Evolutionary conservation across 1,284 basidiomycete species (phyloP).

Genomic region (Ustilago nuda): DNA sequence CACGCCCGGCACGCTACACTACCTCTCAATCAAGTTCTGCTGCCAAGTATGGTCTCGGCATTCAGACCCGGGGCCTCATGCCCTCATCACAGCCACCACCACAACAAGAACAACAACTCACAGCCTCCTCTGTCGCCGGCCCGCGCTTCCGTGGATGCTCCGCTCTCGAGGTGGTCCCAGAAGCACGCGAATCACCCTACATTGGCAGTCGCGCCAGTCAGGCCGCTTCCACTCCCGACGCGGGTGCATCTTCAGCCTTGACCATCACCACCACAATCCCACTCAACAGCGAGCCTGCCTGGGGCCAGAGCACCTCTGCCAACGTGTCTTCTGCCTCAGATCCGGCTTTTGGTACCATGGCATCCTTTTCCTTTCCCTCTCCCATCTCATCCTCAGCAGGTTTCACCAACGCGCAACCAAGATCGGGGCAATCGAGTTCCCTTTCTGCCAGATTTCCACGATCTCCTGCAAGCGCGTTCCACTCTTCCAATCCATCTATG

Average conservation of each 20-base stretch:
- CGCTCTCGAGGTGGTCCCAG: constrained; percentile 28
- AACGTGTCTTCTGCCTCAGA: neutral
- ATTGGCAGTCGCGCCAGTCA: constrained; percentile 29
- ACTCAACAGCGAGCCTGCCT: constrained; percentile 31
- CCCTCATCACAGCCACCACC: constrained; percentile 2
- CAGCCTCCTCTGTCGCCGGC: constrained; percentile 4
- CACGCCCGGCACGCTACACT: neutral
- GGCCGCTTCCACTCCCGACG: constrained; percentile 20
- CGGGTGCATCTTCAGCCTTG: constrained; percentile 9
- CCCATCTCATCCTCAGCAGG: constrained; percentile 14
- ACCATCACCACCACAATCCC: constrained; percentile 33
- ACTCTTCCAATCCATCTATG: constrained; percentile 34
- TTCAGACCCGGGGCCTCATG: constrained; percentile 18
- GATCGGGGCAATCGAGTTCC: constrained; percentile 1
- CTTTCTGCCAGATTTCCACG: constrained; percentile 16
- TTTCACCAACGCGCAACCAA: neutral
- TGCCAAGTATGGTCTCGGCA: constrained; percentile 33
- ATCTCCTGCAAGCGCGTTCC: constrained; percentile 24
- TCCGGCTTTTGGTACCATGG: constrained; percentile 18
- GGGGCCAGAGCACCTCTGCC: constrained; percentile 38
- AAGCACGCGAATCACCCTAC: constrained; percentile 40
- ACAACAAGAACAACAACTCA: neutral
- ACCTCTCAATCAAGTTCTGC: neutral
- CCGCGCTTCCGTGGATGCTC: constrained; percentile 22
- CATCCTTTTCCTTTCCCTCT: constrained; percentile 36